Evolutionary conservation across 352 stramenopile genomes (phyloP), one percentile per base, ranked within the genome.

Genomic region (Globisporangium takayamanum): DNA sequence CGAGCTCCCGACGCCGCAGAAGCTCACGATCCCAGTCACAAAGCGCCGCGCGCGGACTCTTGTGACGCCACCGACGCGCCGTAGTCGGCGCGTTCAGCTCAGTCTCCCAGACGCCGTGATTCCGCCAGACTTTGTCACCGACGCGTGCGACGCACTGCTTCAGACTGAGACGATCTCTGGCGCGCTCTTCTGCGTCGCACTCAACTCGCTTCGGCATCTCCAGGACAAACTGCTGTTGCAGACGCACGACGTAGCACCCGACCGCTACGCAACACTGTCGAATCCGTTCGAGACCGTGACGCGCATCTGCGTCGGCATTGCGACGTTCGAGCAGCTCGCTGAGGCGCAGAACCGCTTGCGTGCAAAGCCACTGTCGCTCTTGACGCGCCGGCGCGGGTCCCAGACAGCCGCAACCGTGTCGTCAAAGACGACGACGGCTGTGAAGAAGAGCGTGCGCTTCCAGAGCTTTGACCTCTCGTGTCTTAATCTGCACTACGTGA

Each of bases 381-480:
- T 60, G 18, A 55, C 46, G 59, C 58, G 57, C 25, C 59, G 45
- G n/a, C 48, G 61, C 45, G 55, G 49, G 12, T 47, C 33, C 33
- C 33, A 39, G 33, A 39, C 33, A 39, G 33, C 10, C 6, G 33
- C 33, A 12, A 12, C 33, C 5, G 33, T 7, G 10, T 3, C 33
- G 7, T 12, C 33, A 1, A 39, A 39, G 33, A 12, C 22, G 8
- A 59, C 65, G 39, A 11, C 50, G 30, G 22, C 62, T 39, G 46
- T 59, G 20, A 59, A 68, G 59, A 81, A 81, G 37, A 66, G 63
- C 59, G 76, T 89, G n/a, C 68, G 74, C 0, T 89, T 89, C 39
- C 80, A 69, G 18, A 80, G 68, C 22, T 89, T 89, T 20, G 74
- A 88, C 50, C 62, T 89, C 2, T 89, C 80, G 7, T 84, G 77